Conservation (phyloP, 306 rosid genomes). For the Cicer yamashitae region DNA sequence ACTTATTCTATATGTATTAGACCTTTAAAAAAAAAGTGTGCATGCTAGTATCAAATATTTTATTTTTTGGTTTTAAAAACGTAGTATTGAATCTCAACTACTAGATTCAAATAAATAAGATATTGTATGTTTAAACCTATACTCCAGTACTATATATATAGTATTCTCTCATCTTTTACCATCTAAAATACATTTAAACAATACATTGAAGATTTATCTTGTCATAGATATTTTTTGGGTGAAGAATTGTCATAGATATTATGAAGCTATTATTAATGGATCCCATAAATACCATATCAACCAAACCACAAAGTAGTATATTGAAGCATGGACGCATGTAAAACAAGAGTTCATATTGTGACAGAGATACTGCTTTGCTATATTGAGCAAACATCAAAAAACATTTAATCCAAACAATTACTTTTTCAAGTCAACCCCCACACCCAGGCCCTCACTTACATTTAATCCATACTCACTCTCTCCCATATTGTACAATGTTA, state of each 20-base stretch:
- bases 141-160: no score
- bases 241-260: slow-evolving; percentile 5
- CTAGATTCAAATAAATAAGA: no score
- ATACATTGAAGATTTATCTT: not conserved
- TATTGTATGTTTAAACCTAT: no score
- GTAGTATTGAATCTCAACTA: no score
- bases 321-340: slow-evolving; percentile 39
- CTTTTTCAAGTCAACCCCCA: slow-evolving; percentile 49
- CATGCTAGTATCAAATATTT: no score
- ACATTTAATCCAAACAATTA: slow-evolving; percentile 31
- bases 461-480: not conserved
- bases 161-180: no score
- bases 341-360: slow-evolving; percentile 48
- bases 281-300: slow-evolving; percentile 59
- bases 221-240: not conserved
- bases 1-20: no score
- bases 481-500: not conserved
- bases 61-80: no score
- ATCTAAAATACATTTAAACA: no score
- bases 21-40: no score
- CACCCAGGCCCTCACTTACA: not conserved
- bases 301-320: slow-evolving; percentile 39
- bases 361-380: slow-evolving; percentile 60
- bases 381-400: slow-evolving; percentile 47
- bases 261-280: slow-evolving; percentile 44